phyloP scores from a whole-genome alignment of 2,329 filamentous ascomycete species.

The Claviceps lovelessii region DNA sequence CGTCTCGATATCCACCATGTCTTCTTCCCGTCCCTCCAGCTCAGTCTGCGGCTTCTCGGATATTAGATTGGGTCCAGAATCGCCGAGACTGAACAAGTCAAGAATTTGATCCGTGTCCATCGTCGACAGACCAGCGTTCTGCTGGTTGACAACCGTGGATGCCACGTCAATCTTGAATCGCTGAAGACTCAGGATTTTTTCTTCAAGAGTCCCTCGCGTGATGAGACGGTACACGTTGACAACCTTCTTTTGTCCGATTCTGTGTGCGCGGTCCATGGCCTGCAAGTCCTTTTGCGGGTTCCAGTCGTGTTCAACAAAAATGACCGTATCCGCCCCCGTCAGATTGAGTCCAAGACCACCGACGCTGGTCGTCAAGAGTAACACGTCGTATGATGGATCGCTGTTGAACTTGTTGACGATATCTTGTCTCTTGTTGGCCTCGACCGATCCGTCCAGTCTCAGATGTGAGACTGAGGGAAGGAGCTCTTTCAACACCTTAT shows the following conservation, averaged over 20 bases:
- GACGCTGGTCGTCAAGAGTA: constrained; percentile 87
- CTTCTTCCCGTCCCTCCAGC: constrained; percentile 54
- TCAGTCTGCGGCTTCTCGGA: constrained; percentile 43
- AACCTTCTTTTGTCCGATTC: constrained; percentile 98
- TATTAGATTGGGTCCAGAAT: constrained; percentile 54
- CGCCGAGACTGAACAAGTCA: constrained; percentile 85
- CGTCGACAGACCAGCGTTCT: constrained; percentile 82
- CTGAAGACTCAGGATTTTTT: constrained; percentile 96
- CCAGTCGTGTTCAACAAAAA: constrained; percentile 99
- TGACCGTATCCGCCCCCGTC: constrained; percentile 94
- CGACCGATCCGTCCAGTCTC: constrained; percentile 85
- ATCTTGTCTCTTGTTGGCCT: constrained; percentile 85
- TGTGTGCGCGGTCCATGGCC: constrained; percentile 95
- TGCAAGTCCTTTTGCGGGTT: constrained; percentile 98
- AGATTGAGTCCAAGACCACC: constrained; percentile 89
- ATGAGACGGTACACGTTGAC: constrained; percentile 97
- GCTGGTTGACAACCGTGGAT: constrained; percentile 95
- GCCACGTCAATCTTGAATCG: constrained; percentile 99
- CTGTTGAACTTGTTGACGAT: constrained; percentile 99
- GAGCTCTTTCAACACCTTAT: constrained; percentile 76
- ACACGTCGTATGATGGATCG: constrained; percentile 87
- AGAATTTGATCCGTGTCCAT: constrained; percentile 99
- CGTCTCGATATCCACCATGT: constrained; percentile 85
- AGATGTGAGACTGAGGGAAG: constrained; percentile 88
- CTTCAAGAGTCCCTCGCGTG: constrained; percentile 86